Percentiles rank a stretch among this genome's conserved stretches.
Conservation (phyloP, 169 alveolate genomes). For the Cystoisospora suis region DNA sequence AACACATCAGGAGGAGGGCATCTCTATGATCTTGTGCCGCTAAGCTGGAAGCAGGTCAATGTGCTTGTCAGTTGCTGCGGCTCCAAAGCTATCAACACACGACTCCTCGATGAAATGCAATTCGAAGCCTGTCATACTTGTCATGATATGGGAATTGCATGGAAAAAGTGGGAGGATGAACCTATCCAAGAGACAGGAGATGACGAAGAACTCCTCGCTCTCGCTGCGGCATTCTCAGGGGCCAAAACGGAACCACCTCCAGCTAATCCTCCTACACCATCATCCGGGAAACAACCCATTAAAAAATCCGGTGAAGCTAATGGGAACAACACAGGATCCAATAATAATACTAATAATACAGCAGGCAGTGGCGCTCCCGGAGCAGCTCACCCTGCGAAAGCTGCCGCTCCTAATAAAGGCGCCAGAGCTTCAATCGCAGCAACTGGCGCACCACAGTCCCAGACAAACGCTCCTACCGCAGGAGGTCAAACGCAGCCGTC, state of each 20-base stretch:
- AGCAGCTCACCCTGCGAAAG: too few species aligned
- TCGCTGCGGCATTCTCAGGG: neutral
- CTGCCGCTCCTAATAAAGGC: too few species aligned
- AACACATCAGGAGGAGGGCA: neutral
- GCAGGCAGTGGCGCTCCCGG: neutral
- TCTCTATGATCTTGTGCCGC: neutral
- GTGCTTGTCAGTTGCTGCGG: neutral
- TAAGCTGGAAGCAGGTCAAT: neutral
- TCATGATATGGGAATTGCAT: neutral
- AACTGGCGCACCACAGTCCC: neutral
- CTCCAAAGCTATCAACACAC: conserved; percentile 3
- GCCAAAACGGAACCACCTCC: too few species aligned
- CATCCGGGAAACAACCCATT: neutral
- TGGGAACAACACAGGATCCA: too few species aligned
- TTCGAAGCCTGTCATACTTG: neutral
- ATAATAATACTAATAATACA: neutral
- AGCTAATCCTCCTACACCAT: neutral
- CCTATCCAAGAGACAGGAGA: neutral
- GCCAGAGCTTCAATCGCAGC: neutral
- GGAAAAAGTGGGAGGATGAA: conserved; percentile 33
- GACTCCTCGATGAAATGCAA: conserved; percentile 24
- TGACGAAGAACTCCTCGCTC: neutral
- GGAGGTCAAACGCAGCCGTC: neutral
- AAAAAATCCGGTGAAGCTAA: too few species aligned
- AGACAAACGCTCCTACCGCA: neutral